Percentiles rank a stretch among this genome's conserved stretches.
phyloP scores from a whole-genome alignment of 2,329 filamentous ascomycete genomes.

The Exophiala viscosa region DNA sequence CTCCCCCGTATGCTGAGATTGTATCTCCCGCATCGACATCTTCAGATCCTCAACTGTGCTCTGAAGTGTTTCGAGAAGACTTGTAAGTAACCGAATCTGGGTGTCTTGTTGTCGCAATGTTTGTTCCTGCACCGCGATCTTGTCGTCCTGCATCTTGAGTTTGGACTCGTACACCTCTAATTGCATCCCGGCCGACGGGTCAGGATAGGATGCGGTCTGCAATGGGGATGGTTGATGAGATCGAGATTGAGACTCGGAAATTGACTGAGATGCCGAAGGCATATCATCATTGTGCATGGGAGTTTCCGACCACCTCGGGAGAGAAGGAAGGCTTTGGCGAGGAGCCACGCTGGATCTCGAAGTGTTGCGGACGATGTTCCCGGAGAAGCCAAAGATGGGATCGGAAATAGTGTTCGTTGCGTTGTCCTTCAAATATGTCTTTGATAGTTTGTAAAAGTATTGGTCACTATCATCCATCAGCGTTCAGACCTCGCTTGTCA shows the following conservation, averaged over 20 bases:
- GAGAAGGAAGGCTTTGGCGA: constrained; percentile 8
- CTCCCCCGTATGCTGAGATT: constrained; percentile 1
- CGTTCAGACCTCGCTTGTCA: background rate
- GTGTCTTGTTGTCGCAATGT: constrained; percentile 18
- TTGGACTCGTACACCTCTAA: background rate
- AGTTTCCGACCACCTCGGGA: constrained; percentile 11
- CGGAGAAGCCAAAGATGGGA: constrained; percentile 17
- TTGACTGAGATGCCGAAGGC: constrained; percentile 4
- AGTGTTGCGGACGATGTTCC: constrained; percentile 3
- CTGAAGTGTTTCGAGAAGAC: constrained; percentile 19
- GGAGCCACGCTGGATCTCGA: constrained; percentile 7
- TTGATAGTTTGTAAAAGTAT: constrained; percentile 27
- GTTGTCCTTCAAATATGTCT: constrained; percentile 23
- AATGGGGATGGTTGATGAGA: background rate
- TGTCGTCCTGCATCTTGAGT: constrained; percentile 7
- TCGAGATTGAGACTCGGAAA: constrained; percentile 2
- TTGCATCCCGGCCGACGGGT: background rate
- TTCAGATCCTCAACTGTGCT: constrained; percentile 18
- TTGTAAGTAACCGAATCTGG: constrained; percentile 16
- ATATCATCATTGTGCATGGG: constrained; percentile 1
- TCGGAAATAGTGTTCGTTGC: constrained; percentile 17
- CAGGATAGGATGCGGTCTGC: background rate
- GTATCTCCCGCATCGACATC: constrained; percentile 14
- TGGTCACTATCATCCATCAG: constrained; percentile 13
- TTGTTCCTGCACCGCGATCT: constrained; percentile 8